Conservation (phyloP, 805 yeast genomes). For the Wickerhamomyces strasburgensis region DNA sequence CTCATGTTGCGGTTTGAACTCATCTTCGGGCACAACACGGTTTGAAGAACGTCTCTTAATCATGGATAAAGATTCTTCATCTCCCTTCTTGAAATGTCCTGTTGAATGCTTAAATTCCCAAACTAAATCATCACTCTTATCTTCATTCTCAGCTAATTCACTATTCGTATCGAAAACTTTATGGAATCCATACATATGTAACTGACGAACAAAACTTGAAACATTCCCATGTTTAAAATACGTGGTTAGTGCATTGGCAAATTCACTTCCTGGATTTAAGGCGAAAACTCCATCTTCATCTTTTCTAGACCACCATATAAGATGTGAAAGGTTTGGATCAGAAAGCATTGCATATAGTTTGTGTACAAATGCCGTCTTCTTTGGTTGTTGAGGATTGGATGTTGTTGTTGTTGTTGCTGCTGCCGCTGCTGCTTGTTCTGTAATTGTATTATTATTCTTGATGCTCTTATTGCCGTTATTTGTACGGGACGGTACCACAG, state of each 20-base stretch:
- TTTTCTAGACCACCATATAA: constrained; percentile 60
- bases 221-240: constrained; percentile 94
- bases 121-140: constrained; percentile 20
- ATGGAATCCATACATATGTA: constrained; percentile 96
- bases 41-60: constrained; percentile 57
- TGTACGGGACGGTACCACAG: neutral
- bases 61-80: constrained; percentile 51
- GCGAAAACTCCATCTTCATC: constrained; percentile 51
- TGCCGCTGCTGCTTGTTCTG: neutral
- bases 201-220: constrained; percentile 87
- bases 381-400: constrained; percentile 2
- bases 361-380: constrained; percentile 51
- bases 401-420: neutral
- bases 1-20: constrained; percentile 8
- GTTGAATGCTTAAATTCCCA: constrained; percentile 87
- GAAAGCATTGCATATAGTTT: constrained; percentile 59
- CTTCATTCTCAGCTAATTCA: constrained; percentile 10
- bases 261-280: constrained; percentile 58
- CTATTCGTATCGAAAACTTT: constrained; percentile 42
- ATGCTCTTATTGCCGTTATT: no score
- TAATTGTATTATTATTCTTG: no score
- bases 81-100: constrained; percentile 69
- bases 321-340: constrained; percentile 45
- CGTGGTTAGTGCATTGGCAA: constrained; percentile 54
- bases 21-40: constrained; percentile 16